Conservation (phyloP, 148 eudicot genomes). For the Spergularia bocconei region DNA sequence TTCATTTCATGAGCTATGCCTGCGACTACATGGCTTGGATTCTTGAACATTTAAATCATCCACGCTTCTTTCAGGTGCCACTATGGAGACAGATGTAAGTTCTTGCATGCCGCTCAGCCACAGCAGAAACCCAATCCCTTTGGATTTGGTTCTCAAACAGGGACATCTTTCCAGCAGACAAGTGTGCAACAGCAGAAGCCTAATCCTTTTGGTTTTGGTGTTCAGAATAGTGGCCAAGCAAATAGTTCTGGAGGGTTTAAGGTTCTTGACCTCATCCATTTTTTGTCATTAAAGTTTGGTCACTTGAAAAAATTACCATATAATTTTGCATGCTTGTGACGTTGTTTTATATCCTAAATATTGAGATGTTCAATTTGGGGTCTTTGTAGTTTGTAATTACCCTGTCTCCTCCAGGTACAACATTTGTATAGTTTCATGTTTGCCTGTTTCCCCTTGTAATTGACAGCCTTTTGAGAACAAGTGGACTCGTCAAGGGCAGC, state of each 20-base stretch:
- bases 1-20: background rate
- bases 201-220: conserved; percentile 90
- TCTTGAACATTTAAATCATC: conserved; percentile 6
- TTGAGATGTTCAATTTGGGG: background rate
- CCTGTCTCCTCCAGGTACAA: background rate
- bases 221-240: conserved; percentile 46
- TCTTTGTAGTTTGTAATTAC: background rate
- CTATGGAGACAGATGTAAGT: conserved; percentile 78
- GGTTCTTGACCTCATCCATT: conserved; percentile 38
- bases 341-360: background rate
- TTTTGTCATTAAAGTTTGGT: background rate
- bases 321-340: background rate
- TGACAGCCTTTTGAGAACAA: conserved; percentile 88
- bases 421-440: conserved; percentile 14
- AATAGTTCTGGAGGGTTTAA: conserved; percentile 50
- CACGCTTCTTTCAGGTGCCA: conserved; percentile 58
- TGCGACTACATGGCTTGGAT: background rate
- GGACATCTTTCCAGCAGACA: conserved; percentile 38
- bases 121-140: conserved; percentile 52
- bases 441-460: background rate
- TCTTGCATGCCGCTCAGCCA: conserved; percentile 54
- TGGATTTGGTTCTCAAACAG: conserved; percentile 70
- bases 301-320: background rate
- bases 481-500: conserved; percentile 72
- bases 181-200: conserved; percentile 56